Conservation (phyloP, 176 grass and related monocot genomes). For the Elymus sibiricus region DNA sequence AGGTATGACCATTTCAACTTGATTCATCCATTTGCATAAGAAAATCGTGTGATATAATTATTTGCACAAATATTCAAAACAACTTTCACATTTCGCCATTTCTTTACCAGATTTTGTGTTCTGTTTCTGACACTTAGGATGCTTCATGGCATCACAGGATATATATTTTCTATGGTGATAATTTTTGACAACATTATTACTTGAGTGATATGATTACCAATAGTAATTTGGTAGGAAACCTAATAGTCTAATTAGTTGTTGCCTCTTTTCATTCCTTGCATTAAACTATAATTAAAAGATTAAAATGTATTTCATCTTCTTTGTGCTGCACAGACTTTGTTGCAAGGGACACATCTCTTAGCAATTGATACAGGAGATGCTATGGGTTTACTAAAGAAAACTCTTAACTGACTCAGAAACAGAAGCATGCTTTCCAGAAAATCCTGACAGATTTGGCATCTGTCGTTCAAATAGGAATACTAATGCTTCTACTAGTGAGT, state of each 20-base stretch:
- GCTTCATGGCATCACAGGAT: neutral
- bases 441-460: no score
- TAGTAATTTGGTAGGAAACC: neutral
- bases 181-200: neutral
- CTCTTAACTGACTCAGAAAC: no score
- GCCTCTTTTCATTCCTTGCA: neutral
- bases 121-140: neutral
- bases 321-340: no score
- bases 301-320: neutral
- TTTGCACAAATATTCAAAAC: neutral
- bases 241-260: conserved; percentile 10
- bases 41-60: conserved; percentile 11
- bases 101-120: conserved; percentile 2
- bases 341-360: no score
- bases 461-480: no score
- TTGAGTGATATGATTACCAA: neutral
- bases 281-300: neutral
- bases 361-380: conserved; percentile 87
- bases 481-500: no score
- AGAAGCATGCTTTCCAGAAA: no score
- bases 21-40: conserved; percentile 15
- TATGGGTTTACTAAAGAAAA: conserved; percentile 53
- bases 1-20: conserved; percentile 58
- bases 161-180: conserved; percentile 2
- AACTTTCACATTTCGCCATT: neutral